phyloP scores from a whole-genome alignment of 164 flowering plant genomes.

The Annona squamosa region DNA sequence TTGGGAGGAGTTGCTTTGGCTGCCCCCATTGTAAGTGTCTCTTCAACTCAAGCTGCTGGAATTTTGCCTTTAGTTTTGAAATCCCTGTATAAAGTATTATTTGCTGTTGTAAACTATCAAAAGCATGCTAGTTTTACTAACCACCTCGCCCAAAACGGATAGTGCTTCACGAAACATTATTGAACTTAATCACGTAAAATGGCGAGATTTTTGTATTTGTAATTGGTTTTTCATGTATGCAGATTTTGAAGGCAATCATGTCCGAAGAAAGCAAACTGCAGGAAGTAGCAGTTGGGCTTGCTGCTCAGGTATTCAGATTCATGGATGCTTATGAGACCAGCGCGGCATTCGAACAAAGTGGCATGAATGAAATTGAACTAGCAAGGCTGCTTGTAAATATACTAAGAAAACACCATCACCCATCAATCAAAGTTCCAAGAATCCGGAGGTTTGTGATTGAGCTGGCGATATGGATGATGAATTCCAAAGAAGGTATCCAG shows the following conservation, averaged over 20 bases:
- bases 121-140: not conserved
- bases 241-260: conserved; percentile 67
- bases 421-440: conserved; percentile 60
- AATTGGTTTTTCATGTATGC: conserved; percentile 5
- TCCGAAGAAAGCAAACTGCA: conserved; percentile 59
- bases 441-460: conserved; percentile 76
- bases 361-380: conserved; percentile 36
- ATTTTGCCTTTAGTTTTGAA: not conserved
- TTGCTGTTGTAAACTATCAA: too few relatives aligned
- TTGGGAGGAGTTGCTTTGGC: conserved; percentile 44
- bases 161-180: not conserved
- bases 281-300: conserved; percentile 86
- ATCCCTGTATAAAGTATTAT: not conserved
- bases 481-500: conserved; percentile 28
- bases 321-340: conserved; percentile 43
- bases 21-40: conserved; percentile 60
- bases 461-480: conserved; percentile 86
- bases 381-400: conserved; percentile 43
- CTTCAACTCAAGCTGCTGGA: conserved; percentile 1
- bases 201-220: too few relatives aligned
- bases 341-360: conserved; percentile 33
- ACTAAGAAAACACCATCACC: conserved; percentile 45
- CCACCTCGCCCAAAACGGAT: not conserved
- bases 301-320: conserved; percentile 58
- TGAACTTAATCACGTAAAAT: not conserved